Percentiles rank a stretch among this genome's conserved stretches.
Evolutionary conservation across 1,284 basidiomycete species (phyloP).

Genomic region (Ceratobasidium sp.): DNA sequence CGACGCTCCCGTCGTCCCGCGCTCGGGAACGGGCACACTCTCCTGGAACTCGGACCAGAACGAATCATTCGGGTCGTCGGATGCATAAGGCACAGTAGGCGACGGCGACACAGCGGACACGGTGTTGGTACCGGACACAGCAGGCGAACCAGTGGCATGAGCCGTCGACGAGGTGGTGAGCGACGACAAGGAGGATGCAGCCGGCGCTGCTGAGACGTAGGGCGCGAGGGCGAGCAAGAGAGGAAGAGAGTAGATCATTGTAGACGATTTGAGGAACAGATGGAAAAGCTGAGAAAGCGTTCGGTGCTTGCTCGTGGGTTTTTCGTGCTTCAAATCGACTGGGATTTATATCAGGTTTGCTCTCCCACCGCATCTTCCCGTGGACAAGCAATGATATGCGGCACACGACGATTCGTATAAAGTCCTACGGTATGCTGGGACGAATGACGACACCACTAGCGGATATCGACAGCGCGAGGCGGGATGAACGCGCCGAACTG

Average conservation of each 20-base stretch:
- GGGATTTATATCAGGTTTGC: not conserved
- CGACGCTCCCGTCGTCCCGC: not conserved
- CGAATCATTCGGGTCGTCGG: conserved; percentile 42
- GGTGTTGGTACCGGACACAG: too few species aligned
- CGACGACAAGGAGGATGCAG: not conserved
- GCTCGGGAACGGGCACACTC: conserved; percentile 1
- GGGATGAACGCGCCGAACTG: not conserved
- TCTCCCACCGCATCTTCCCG: not conserved
- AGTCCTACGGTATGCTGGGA: not conserved
- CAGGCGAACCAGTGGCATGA: not conserved
- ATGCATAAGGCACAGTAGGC: conserved; percentile 20
- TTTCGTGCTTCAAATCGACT: not conserved
- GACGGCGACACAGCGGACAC: conserved; percentile 1
- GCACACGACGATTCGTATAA: too few species aligned
- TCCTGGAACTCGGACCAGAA: conserved; percentile 35
- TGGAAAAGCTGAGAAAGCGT: not conserved
- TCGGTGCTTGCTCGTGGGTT: not conserved
- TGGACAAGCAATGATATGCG: too few species aligned
- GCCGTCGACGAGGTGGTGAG: not conserved
- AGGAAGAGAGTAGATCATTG: not conserved
- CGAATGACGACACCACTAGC: not conserved
- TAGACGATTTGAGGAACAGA: not conserved
- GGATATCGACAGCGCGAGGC: conserved; percentile 13
- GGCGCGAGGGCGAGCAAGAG: not conserved
- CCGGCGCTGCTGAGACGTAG: not conserved